These are phyloP conservation scores for Phaseolus coccineus DNA, from an alignment of 331 rosid genomes.

Conservation along the genomic window DNA sequence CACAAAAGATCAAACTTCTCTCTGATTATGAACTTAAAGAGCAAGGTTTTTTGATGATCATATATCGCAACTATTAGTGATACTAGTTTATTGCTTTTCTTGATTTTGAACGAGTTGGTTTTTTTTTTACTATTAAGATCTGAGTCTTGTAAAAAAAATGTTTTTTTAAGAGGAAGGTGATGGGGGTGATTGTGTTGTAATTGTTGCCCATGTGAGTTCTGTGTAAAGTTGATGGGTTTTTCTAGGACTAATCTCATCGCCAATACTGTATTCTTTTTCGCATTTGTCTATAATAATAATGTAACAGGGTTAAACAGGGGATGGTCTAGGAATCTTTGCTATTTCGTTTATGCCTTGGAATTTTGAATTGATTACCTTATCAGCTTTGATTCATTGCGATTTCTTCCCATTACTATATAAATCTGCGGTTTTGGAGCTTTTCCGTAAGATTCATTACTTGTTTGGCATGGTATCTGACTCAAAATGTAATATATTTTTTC, in stretches of 20 bases:
- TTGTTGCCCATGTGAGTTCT: conserved; percentile 42
- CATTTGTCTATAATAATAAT: conserved; percentile 18
- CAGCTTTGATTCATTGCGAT: conserved; percentile 17
- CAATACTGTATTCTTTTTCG: conserved; percentile 22
- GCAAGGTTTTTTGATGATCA: background rate
- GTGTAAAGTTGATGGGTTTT: conserved; percentile 41
- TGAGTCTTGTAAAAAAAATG: background rate
- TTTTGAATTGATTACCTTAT: conserved; percentile 32
- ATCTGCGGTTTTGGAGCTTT: conserved; percentile 18
- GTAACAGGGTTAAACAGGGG: conserved; percentile 28
- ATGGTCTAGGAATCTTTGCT: conserved; percentile 32
- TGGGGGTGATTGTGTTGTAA: conserved; percentile 25
- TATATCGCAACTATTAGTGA: background rate
- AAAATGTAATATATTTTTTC: background rate
- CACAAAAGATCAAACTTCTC: too few relatives aligned
- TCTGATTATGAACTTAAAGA: background rate
- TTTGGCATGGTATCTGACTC: conserved; percentile 31
- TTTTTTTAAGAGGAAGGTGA: conserved; percentile 6
- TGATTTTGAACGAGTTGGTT: conserved; percentile 23
- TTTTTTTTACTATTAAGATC: conserved; percentile 18
- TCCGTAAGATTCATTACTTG: background rate
- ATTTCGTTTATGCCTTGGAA: conserved; percentile 4
- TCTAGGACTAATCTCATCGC: conserved; percentile 48
- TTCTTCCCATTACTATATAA: conserved; percentile 35
- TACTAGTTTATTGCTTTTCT: background rate